Base-by-base conservation (phyloP, 352 stramenopile species). In the Globisporangium uncinulatum region DNA sequence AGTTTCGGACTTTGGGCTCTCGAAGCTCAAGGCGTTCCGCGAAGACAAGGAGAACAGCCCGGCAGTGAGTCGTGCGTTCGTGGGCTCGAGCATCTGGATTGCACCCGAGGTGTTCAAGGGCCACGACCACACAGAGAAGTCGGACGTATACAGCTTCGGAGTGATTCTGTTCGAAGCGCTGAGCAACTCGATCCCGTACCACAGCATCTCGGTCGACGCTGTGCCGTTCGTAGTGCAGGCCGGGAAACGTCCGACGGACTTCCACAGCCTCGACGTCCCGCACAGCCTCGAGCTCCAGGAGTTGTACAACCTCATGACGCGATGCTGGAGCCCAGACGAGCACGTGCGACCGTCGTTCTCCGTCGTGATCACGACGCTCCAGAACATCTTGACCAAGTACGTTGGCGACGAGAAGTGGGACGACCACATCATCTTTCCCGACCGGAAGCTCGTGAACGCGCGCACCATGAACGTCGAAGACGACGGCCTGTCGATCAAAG, bases 31-130 rank as follows among this genome's bases (percentile, higher is more conserved):
- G 54, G 81, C 80, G 11, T 89, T 91, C 53, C 70, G 79, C 20
- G 79, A 88, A 13, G 67, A 83, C 47, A 69, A 62, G n/a, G 70
- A 87, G 2, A 74, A 69, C 19, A 56, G 57, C 3, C 59, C 55
- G 19, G 42, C 67, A 15, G 66, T 65, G 2, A 79, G 59, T 7
- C 81, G 81, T 2, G 66, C 78, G 6, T 92, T 94, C 46, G 66
- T 89, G n/a, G 88, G 87, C 39, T 96, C 88, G 4, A 93, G 79
- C 49, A 81, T 96, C 46, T 97, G 89, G 89, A 96, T 96, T 66
- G 86, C 89, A 1, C 88, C 89, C 0, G 86, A 97, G 56, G 77
- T 97, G 11, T 96, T 96, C 62, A 90, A 89, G 52, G 89, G 88
- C 15, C 72, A 92, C 55, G 64, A 74, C 24, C 87, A 95, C 63